Percentiles rank a stretch among this genome's conserved stretches.
Evolutionary conservation across 495 filamentous ascomycete genomes (phyloP).

Genomic region (Tuber indicum): DNA sequence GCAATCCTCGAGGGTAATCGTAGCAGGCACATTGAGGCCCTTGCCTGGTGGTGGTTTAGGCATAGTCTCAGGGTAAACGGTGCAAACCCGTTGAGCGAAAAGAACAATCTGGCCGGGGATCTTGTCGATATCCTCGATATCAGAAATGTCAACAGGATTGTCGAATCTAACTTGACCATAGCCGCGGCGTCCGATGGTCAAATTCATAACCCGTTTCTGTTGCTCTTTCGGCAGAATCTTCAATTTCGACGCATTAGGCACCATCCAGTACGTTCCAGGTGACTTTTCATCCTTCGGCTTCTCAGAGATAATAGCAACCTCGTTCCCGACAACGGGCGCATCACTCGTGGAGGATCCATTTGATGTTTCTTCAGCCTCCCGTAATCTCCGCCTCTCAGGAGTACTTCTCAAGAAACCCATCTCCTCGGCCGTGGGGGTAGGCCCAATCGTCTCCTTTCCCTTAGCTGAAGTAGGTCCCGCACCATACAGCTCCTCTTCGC

Average conservation of each 20-base stretch:
- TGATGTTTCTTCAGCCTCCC: slow-evolving; percentile 51
- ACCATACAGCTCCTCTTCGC: slow-evolving; percentile 44
- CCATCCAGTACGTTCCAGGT: slow-evolving; percentile 65
- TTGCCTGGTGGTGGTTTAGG: slow-evolving; percentile 76
- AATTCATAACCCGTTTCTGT: slow-evolving; percentile 60
- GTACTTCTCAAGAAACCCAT: slow-evolving; percentile 58
- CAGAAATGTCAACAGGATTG: slow-evolving; percentile 70
- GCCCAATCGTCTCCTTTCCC: slow-evolving; percentile 45
- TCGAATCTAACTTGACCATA: slow-evolving; percentile 76
- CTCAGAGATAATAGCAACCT: slow-evolving; percentile 61
- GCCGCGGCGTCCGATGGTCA: slow-evolving; percentile 73
- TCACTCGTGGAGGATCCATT: slow-evolving; percentile 53
- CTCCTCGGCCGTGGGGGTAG: slow-evolving; percentile 58
- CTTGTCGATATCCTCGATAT: slow-evolving; percentile 59
- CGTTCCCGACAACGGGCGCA: slow-evolving; percentile 65
- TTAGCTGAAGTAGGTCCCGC: slow-evolving; percentile 47
- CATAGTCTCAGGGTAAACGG: slow-evolving; percentile 70
- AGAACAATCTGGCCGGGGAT: slow-evolving; percentile 67
- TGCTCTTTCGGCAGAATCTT: slow-evolving; percentile 65
- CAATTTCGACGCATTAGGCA: slow-evolving; percentile 63
- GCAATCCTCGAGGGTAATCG: slow-evolving; percentile 77
- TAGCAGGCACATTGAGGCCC: slow-evolving; percentile 83
- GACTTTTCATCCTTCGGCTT: slow-evolving; percentile 35
- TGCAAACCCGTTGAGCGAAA: slow-evolving; percentile 65
- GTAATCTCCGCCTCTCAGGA: slow-evolving; percentile 40